These are phyloP conservation scores for Anacardium occidentale DNA, from an alignment of 345 rosid species.

Conservation along the genomic window DNA sequence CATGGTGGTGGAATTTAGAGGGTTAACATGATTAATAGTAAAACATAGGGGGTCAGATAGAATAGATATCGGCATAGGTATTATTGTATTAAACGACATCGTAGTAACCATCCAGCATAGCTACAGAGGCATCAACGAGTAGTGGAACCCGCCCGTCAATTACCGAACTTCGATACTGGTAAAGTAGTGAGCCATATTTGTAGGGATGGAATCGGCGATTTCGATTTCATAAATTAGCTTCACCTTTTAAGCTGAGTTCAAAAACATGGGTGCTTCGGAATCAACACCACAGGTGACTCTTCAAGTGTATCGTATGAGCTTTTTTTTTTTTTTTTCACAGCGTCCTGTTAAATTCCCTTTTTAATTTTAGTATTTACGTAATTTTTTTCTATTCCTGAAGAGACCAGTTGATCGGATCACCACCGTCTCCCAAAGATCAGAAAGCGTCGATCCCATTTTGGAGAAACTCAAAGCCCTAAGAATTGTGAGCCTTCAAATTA, in stretches of 20 bases:
- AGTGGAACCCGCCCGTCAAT: neutral
- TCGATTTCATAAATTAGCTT: neutral
- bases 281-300: conserved; percentile 50
- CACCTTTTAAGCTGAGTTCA: neutral
- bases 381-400: conserved; percentile 20
- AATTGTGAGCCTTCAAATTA: conserved; percentile 47
- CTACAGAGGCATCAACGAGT: too few species aligned
- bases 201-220: neutral
- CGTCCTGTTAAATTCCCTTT: neutral
- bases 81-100: too few species aligned
- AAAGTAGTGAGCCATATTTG: neutral
- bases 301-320: conserved; percentile 5
- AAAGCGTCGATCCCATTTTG: conserved; percentile 63
- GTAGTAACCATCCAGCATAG: too few species aligned
- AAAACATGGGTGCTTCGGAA: conserved; percentile 38
- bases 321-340: neutral
- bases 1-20: too few species aligned
- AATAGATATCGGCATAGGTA: too few species aligned
- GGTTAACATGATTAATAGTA: too few species aligned
- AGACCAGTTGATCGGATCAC: conserved; percentile 63
- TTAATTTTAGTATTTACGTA: conserved; percentile 6
- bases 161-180: neutral
- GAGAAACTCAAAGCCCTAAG: conserved; percentile 76
- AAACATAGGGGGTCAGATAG: too few species aligned
- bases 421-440: conserved; percentile 65